A percentile compares a stretch with the other conserved stretches of the same genome.
These are phyloP conservation scores for Trichoderma orchidacearum DNA, from an alignment of 495 filamentous ascomycete genomes.

Conservation along the genomic window DNA sequence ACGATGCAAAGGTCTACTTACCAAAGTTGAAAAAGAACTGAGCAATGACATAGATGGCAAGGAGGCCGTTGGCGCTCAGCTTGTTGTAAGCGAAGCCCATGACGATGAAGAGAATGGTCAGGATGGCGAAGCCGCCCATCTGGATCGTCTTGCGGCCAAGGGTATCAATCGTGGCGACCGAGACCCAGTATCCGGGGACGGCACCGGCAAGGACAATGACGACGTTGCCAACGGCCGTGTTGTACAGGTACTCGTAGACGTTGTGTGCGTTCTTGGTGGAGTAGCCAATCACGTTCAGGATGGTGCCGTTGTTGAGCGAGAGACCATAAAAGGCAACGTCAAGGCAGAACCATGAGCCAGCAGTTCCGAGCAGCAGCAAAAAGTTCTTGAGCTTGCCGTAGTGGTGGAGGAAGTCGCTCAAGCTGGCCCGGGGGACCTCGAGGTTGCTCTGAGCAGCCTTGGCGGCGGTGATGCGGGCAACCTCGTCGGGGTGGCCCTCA, in stretches of 20 bases:
- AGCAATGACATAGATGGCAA: constrained; percentile 67
- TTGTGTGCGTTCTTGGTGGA: constrained; percentile 30
- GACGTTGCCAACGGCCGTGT: constrained; percentile 58
- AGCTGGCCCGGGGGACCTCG: constrained; percentile 48
- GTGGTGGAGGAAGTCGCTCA: constrained; percentile 48
- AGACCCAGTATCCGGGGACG: constrained; percentile 68
- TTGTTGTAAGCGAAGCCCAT: constrained; percentile 57
- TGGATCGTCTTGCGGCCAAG: constrained; percentile 73
- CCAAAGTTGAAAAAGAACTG: constrained; percentile 49
- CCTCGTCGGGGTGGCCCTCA: constrained; percentile 49
- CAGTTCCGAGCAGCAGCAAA: constrained; percentile 60
- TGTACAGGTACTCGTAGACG: constrained; percentile 52
- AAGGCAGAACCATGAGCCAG: constrained; percentile 64
- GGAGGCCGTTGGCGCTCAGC: constrained; percentile 35
- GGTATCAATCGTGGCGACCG: constrained; percentile 53
- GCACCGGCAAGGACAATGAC: constrained; percentile 63
- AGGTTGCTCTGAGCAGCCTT: constrained; percentile 30
- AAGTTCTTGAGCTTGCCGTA: constrained; percentile 55
- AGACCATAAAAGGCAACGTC: constrained; percentile 56
- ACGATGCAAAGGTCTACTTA: constrained; percentile 15
- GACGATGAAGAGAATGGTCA: constrained; percentile 57
- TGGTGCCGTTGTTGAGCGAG: constrained; percentile 58
- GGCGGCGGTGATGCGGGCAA: constrained; percentile 37
- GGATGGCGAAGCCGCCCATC: constrained; percentile 56
- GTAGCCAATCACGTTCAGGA: constrained; percentile 56